Evolutionary conservation across 2,329 filamentous ascomycete genomes (phyloP), one percentile per base, ranked within the genome.

Genomic region (Ascomycota sp.): DNA sequence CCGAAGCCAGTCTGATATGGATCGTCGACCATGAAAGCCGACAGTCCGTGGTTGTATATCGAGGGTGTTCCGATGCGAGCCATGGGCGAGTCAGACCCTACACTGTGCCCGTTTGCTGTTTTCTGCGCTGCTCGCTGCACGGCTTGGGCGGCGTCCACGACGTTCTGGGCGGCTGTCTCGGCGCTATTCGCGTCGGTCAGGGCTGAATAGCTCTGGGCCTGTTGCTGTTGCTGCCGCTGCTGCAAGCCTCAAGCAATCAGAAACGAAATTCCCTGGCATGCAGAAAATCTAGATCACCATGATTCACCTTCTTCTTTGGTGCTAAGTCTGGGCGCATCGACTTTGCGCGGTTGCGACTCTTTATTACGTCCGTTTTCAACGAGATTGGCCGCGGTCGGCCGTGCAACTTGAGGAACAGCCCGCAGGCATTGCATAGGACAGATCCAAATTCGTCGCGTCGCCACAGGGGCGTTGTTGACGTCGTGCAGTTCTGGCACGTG

Each of bases 351-450:
- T 98, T 98, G 48, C 89, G 82, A 62, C 84, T 93, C 65, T 98
- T 98, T 62, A 98, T 98, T 44, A 95, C 86, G 62, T 98, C 89
- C 33, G 89, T 95, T 66, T 98, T 98, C 47, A 98, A 68, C 46
- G 81, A 92, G 53, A 92, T 93, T 44, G 89, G 89, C 36, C 89
- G 76, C 39, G 89, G 73, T 24, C 84, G 78, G 41, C 84, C 84
- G 53, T 98, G 89, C 44, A 98, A 68, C 66, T 98, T 98, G 48
- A 95, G 68, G 57, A 95, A 98, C 37, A 98, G 68, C 38, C 89
- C 89, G 57, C 89, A 98, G 48, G 89, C 89, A 59, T 98, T 98
- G 72, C 89, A 98, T 34, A 98, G 76, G 28, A 98, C 86, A 1
- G 83, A 78, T 43, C 89, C 89, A 47, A 77, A 72, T 61, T 98